Evolutionary conservation across 192 early-diverging fungal species (phyloP), one percentile per base, ranked within the genome.

Genomic region (Rhizoclosmatium globosum): DNA sequence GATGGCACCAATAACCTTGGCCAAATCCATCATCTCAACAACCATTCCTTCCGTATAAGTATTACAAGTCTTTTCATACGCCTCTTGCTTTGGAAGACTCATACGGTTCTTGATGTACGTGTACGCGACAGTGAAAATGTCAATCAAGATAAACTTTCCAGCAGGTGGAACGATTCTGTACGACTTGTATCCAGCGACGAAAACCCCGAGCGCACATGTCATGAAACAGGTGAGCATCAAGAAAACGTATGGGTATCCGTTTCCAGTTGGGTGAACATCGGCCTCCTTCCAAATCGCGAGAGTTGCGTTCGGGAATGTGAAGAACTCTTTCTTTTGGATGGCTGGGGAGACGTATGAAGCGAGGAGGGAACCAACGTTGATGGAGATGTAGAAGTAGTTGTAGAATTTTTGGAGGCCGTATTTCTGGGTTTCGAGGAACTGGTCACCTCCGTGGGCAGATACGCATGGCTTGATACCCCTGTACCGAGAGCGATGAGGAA

Each of bases 381-480:
- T 89, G 82, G 88, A 61, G 44, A 82, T 74, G 67, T 80, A 86
- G 46, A 82, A 82, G 71, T 76, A 83, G 83, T 86, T 85, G 79
- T 89, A 91, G 83, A 91, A 89, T 38, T 79, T 74, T 47, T 91
- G 84, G 68, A 89, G 82, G 7, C 58, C 85, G 38, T 64, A 65
- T 21, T 74, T 82, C 68, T 92, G 91, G 62, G 76, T 15, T 38
- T 75, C 65, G 58, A 92, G 79, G 81, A 85, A 92, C 81, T 89
- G 85, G 77, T 87, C 85, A 81, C 86, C 88, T 78, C 86, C 88
- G 80, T 89, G 88, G 61, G 88, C 73, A 48, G 83, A 85, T 47
- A 89, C 88, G 72, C 86, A 89, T 64, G 90, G 89, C 84, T 91
- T 92, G 79, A 92, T 91, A 79, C 88, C 89, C 89, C 91, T 68